Evolutionary conservation across 1,284 basidiomycete genomes (phyloP).

Genomic region (Clitocybe nebularis): DNA sequence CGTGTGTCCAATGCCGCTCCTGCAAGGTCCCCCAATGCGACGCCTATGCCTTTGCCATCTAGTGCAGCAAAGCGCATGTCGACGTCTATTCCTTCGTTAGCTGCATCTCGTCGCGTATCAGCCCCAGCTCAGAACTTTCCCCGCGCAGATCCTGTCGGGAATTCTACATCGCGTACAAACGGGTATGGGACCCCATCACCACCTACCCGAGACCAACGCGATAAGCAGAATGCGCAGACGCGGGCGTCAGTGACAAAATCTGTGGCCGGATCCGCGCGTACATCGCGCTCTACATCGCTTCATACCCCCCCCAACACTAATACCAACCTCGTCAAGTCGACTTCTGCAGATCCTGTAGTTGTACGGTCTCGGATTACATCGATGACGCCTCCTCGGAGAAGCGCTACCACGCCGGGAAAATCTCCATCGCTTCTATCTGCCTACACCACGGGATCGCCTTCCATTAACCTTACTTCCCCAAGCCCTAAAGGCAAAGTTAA

Average conservation of each 20-base stretch:
- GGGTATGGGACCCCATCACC: slow-evolving; percentile 5
- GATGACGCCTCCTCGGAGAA: slow-evolving; percentile 28
- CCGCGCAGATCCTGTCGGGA: slow-evolving; percentile 3
- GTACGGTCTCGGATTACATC: slow-evolving; percentile 26
- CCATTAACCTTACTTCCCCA: slow-evolving; percentile 29
- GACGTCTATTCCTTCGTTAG: slow-evolving; percentile 18
- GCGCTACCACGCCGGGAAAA: slow-evolving; percentile 13
- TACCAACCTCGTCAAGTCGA: slow-evolving; percentile 6
- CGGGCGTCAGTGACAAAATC: slow-evolving; percentile 18
- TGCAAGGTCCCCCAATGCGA: slow-evolving; percentile 19
- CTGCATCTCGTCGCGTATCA: slow-evolving; percentile 17
- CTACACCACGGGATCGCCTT: slow-evolving; percentile 22
- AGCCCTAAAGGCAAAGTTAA: slow-evolving; percentile 26
- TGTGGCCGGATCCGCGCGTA: slow-evolving; percentile 23
- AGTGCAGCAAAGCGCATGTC: slow-evolving; percentile 13
- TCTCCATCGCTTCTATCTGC: slow-evolving; percentile 20
- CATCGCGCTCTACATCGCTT: slow-evolving; percentile 27
- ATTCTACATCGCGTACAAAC: slow-evolving; percentile 6
- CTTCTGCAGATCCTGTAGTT: slow-evolving; percentile 16
- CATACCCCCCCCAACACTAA: slow-evolving; percentile 17
- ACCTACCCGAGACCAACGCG: slow-evolving; percentile 2
- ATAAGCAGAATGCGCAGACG: neutral
- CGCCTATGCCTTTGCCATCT: slow-evolving; percentile 10
- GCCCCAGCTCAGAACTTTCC: slow-evolving; percentile 13
- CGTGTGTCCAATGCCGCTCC: slow-evolving; percentile 12